Base-by-base conservation (phyloP, 208 protist species). In the Acanthamoeba culbertsoni region DNA sequence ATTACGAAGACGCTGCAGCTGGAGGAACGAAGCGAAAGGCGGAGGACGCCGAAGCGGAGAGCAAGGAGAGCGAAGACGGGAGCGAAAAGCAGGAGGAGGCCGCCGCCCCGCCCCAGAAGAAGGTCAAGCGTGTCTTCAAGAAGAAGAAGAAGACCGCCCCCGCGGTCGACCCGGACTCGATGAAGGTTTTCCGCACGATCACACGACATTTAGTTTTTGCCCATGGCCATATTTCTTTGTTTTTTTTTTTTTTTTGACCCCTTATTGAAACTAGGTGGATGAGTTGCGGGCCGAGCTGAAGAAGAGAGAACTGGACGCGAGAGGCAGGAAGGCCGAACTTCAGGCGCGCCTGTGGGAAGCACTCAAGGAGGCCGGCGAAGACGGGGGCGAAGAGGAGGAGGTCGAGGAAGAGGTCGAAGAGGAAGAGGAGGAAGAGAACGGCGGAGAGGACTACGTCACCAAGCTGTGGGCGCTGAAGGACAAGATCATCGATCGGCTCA, bases 381-480 rank as follows among this genome's bases (percentile, higher is more conserved):
- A n/a, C 14, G 79, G 35, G 28, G 79, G 45, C 5, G 79, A 65
- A 10, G 79, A 65, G 37, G 79, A 89, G 51, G 79, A 89, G 1
- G 53, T 1, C 0, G 79, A 57, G 18, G 79, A 65, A 14, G 79
- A 89, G 28, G 79, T 33, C 8, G 79, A 89, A 33, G 79, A 89
- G 10, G 55, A 59, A 20, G 79, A 89, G n/a, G 79, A 65, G n/a
- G 79, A 62, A 12, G 55, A 89, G 48, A 43, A 3, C 8, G 4
- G 37, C 5, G n/a, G 6, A 63, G 43, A 2, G 7, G 31, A 57
- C 8, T 7, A 37, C 7, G 79, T 89, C 37, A 89, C 51, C 23
- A 37, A 89, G 79, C 55, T 89, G 26, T 89, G 79, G 79, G 79
- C 59, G 5, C 40, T 89, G 20, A 89, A 89, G 55, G 79, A 89